Base-by-base conservation (phyloP, 176 grass and related monocot genomes). In the Olyra latifolia region DNA sequence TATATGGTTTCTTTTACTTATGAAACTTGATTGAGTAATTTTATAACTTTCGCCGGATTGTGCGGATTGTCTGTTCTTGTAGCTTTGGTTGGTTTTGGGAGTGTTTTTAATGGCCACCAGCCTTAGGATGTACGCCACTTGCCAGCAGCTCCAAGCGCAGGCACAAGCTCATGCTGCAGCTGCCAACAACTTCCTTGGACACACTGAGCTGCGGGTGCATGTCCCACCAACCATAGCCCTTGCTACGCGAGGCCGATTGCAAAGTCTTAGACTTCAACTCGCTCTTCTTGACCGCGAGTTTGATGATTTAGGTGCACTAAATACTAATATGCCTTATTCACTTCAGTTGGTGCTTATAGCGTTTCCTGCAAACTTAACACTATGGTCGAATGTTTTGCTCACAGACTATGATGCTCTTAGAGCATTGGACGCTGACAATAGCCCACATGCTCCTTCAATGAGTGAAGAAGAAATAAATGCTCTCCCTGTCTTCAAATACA, bases 391-490 rank as follows among this genome's bases (percentile, higher is more conserved):
- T 62, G 2, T 3, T 79, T 72, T 88, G 52, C 47, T 86, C 82
- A 65, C 87, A 98, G 96, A 98, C 85, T 95, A 95, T 86, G 96
- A 98, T 79, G 82, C 88, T 52, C 84, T 98, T 72, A 95, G 96
- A 84, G 92, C 92, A 0, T 81, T 98, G 38, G 96, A 98, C 72
- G 82, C 86, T 15, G 96, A 93, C 63, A 93, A 89, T 79, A 80
- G 83, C 24, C 92, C 92, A 10, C 85, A 91, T 77, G 63, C 75
- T 85, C 74, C 70, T 86, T 98, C 96, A 24, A 98, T 98, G 96
- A 95, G 83, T 43, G 96, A 98, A 86, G 96, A 95, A 83, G 96
- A 98, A 84, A 98, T 98, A 87, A 95, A 98, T 91, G 76, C 84
- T 74, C 81, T 98, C 66, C 96, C 96, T 80, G 90, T 95, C 41